Base-by-base conservation (phyloP, 1,284 basidiomycete species). In the Heterobasidion irregulare region DNA sequence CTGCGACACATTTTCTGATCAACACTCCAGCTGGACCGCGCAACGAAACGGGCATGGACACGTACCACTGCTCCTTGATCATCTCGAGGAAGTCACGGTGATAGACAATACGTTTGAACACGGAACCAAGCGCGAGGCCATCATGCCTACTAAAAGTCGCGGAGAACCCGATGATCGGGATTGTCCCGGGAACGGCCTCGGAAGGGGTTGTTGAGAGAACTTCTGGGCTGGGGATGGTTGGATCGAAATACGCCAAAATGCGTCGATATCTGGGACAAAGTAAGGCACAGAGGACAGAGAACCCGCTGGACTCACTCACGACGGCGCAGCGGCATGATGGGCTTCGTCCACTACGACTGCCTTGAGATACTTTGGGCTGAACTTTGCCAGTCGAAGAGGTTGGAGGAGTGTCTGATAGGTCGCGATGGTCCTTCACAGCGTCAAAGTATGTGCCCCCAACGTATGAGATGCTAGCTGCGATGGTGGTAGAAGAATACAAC, bases 81-180 rank as follows among this genome's bases (percentile, higher is more conserved):
- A 98, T 97, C 52, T 91, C 83, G 19, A 92, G 69, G 63, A 97
- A 93, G 61, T 94, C 92, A n/a, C 84, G 82, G 67, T 99, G 96
- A 65, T 93, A 99, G 0, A 98, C 96, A 57, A 98, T 96, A 53
- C 80, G 77, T 65, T 98, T 83, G 62, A 96, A 98, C 0, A 96
- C 88, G 1, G 87, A 87, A 2, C 92, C 86, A 7, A 99, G 78
- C 0, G 94, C 91, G 2, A 96, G 75, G 8, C 94, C 91, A 65
- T 99, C 95, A 64, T 96, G 92, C 19, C 96, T 79, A 60, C 84
- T 87, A 71, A 98, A 97, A 0, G 96, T 99, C 0, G 96, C 95
- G 43, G 92, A 94, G 69, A 99, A 98, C 0, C 95, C 96, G 53
- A 99, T 79, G 57, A 98, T 85, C 2, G 95, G 94, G 16, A 95